Base-by-base conservation (phyloP, 1,139 yeast genomes). In the Yamadazyma diospyri region DNA sequence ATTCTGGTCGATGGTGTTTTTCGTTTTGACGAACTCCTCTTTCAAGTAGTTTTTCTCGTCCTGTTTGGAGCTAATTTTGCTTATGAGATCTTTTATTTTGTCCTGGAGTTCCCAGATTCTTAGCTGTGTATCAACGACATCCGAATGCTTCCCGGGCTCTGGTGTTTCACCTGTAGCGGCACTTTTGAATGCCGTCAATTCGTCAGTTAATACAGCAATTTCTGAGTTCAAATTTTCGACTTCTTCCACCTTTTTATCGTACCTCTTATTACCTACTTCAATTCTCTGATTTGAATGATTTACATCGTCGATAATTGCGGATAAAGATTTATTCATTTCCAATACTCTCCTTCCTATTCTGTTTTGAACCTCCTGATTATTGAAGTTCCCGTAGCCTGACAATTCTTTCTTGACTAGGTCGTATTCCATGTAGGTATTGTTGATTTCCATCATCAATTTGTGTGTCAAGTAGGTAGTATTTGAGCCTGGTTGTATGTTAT, bases 11-110 rank as follows among this genome's bases (percentile, higher is more conserved):
- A 77, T 72, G 0, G 89, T 73, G 5, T 61, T 56, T 2, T 64
- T 51, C 0, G 94, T 86, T 39, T 79, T 74, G 30, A 67, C 68
- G 35, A 78, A 74, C 53, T 88, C 95, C 24, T 64, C 65, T 7
- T 65, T 57, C 76, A 83, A 81, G 51, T 84, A 87, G 33, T 64
- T 73, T 37, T 69, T 74, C 46, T 87, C 96, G 21, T 68, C 51
- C 36, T 54, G 45, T 57, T 64, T 49, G 53, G 68, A 36, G 48
- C 65, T 35, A 40, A 60, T 50, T 50, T 58, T 47, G 53, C 64
- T 34, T 48, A 65, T 38, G 57, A 63, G 37, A 42, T 64, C 43
- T 53, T 66, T 29, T 57, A 59, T 47, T 55, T 70, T 29, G 47
- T 63, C 41, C 61, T 66, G 53, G 59, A 55, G 40, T 45, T 64